Evolutionary conservation across 2,329 filamentous ascomycete species (phyloP), one percentile per base, ranked within the genome.

Genomic region (Ophiosphaerella korrae): DNA sequence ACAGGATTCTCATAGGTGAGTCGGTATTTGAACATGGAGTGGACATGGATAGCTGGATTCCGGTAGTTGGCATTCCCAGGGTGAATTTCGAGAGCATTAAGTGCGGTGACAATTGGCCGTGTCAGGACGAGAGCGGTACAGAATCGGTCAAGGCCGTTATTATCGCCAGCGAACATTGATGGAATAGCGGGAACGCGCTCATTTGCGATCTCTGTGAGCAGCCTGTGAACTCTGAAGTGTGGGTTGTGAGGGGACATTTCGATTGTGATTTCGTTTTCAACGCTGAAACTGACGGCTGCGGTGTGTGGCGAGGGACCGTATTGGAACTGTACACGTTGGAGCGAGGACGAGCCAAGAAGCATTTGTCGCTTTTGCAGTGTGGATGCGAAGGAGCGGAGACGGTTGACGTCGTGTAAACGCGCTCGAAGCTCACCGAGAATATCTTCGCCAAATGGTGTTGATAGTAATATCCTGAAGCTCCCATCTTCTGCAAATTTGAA

Each of bases 371-470:
- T 84, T 78, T 70, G 62, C 55, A 92, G 82, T 1, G 87, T 84
- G 38, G 85, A 82, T 23, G 91, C 78, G 63, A 89, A 90, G 37
- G 82, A 82, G 34, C 90, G 85, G 24, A 94, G 79, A 16, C 87
- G 83, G 63, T 89, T 84, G 50, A 94, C 83, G 11, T 85, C 83
- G 58, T 84, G 81, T 39, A 92, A 77, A 24, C 86, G 81, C 43
- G 80, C 77, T 54, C 79, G 77, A 16, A 92, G 77, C n/a, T 78
- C 75, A 3, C 81, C 78, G 3, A 90, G 71, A 12, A 88, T 79
- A 1, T 85, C 78, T 38, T 78, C 75, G 16, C 86, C 86, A 39
- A 88, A 81, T 2, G 77, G 74, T 0, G 84, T 81, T 8, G 81
- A 78, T 33, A 90, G 75, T 7, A 81, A 78, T 45, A 91, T 76